Conservation (phyloP, 1,284 basidiomycete genomes). For the Heliocybe sulcata region DNA sequence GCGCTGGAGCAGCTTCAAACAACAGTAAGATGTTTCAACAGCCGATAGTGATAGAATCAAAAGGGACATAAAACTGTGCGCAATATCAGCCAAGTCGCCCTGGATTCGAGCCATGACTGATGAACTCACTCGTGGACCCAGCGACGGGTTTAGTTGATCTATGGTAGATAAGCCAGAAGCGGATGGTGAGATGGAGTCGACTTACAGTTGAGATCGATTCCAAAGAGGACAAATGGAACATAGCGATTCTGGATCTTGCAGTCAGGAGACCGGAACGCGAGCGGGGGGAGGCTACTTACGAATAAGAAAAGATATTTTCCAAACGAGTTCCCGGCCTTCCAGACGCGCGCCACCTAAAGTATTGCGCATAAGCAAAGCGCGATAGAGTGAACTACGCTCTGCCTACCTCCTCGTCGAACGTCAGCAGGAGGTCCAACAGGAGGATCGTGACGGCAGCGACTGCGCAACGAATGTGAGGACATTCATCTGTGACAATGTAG, state of each 20-base stretch:
- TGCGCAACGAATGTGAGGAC: neutral
- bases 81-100: too few species aligned
- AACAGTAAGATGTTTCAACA: neutral
- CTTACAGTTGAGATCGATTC: neutral
- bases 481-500: neutral
- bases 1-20: neutral
- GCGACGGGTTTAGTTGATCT: neutral
- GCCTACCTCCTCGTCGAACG: neutral
- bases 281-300: neutral
- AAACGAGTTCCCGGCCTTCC: neutral
- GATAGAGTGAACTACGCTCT: neutral
- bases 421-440: neutral
- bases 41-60: too few species aligned
- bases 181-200: neutral
- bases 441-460: neutral
- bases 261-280: neutral
- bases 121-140: neutral
- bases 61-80: too few species aligned
- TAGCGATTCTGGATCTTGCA: neutral
- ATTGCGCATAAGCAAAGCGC: neutral
- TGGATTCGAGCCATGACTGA: neutral
- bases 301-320: neutral
- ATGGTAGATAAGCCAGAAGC: neutral
- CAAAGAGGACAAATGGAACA: neutral
- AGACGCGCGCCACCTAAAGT: neutral